Base-by-base conservation (phyloP, 2,329 filamentous ascomycete genomes). In the Didymella lethalis region DNA sequence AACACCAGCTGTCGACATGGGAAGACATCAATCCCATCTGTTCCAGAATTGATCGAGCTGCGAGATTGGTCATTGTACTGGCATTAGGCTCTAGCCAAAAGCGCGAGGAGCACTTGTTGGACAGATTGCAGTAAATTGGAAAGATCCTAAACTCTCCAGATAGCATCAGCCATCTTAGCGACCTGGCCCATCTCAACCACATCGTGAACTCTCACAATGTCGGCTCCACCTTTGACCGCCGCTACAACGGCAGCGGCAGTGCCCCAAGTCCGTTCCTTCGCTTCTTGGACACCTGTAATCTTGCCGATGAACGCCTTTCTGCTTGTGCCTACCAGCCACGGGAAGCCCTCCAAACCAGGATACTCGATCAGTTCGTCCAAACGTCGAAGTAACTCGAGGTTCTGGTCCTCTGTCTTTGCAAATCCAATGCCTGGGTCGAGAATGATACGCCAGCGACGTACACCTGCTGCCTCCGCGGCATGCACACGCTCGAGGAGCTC, bases 401-500 rank as follows among this genome's bases (percentile, higher is more conserved):
- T 97, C 75, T 97, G 92, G 40, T 84, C 82, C 53, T 84, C 82
- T 0, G 86, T 88, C 81, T 99, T 99, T 55, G 95, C 93, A 74
- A 99, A 99, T 0, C 95, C 95, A 31, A 99, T 86, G 0, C 95
- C 95, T 0, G 95, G 95, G 74, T 99, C 95, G 1, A 98, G 86
- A 32, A 98, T 88, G 64, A 99, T 96, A 64, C 94, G 90, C 95
- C 95, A 99, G 48, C 93, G 88, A 4, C 91, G 85, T 43, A 99
- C 86, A 0, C 95, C 95, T 0, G 92, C 93, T 14, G 81, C 84
- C 76, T 96, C 80, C n/a, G 95, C 95, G 2, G 86, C 91, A 0
- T 80, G 80, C 5, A 98, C 85, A 16, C 93, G 89, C 8, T 79
- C 82, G 2, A 84, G 80, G 5, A 97, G 85, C 77, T 96, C 93